Evolutionary conservation across 164 flowering plant genomes (phyloP).

Genomic region (Buxus sempervirens): DNA sequence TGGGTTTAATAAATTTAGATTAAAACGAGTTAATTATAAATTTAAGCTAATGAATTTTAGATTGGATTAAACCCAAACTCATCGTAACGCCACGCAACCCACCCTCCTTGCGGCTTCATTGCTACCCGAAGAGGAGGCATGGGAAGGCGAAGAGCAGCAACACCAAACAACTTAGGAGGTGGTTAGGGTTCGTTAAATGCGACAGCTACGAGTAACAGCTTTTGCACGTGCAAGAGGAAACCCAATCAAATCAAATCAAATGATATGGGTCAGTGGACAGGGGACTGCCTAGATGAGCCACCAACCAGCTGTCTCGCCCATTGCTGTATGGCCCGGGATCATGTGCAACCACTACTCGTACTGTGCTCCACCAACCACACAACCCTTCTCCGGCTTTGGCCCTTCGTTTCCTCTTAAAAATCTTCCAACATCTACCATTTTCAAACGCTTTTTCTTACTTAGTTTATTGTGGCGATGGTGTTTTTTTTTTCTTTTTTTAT

Average conservation of each 20-base stretch:
- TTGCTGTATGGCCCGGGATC: slow-evolving; percentile 20
- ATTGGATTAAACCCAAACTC: too few species aligned
- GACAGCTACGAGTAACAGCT: slow-evolving; percentile 22
- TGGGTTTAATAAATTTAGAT: too few species aligned
- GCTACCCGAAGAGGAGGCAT: slow-evolving; percentile 35
- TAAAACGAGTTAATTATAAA: too few species aligned
- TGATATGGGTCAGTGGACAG: background rate
- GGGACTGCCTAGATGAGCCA: slow-evolving; percentile 3
- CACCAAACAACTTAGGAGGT: background rate
- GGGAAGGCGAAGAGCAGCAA: slow-evolving; percentile 18
- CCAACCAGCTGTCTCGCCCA: slow-evolving; percentile 11
- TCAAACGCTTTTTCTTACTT: too few species aligned
- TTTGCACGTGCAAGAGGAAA: slow-evolving; percentile 18
- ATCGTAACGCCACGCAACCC: too few species aligned
- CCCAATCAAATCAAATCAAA: slow-evolving; percentile 15
- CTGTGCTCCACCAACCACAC: slow-evolving; percentile 3
- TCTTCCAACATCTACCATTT: too few species aligned
- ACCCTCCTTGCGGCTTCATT: too few species aligned
- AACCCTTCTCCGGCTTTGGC: background rate
- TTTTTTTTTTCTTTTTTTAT: too few species aligned
- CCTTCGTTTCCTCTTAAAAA: too few species aligned
- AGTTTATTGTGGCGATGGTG: too few species aligned
- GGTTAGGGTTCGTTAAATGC: slow-evolving; percentile 2
- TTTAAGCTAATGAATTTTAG: too few species aligned
- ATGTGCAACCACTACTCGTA: slow-evolving; percentile 10